A percentile compares a stretch with the other conserved stretches of the same genome.
Evolutionary conservation across 1,139 yeast genomes (phyloP).

Genomic region (Yamadazyma mexicana): DNA sequence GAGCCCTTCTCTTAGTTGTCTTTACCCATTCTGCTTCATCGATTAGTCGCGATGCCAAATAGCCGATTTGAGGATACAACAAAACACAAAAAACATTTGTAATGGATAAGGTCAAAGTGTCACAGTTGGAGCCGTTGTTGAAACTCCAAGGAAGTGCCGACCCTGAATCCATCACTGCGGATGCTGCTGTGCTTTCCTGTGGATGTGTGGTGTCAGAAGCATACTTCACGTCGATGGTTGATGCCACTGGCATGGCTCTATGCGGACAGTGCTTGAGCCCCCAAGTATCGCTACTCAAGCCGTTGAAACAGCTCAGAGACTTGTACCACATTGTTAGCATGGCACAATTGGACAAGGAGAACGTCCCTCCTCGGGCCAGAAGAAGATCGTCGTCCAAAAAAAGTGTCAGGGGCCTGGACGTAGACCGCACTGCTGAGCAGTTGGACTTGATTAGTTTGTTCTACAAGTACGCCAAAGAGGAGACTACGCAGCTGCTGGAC

Average conservation of each 20-base stretch:
- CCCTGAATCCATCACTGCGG: conserved; percentile 32
- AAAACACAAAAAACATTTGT: not conserved
- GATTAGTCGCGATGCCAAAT: too few relatives aligned
- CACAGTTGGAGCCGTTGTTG: conserved; percentile 31
- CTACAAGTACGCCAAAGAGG: conserved; percentile 46
- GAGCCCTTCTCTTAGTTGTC: too few relatives aligned
- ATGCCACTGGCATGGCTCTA: conserved; percentile 15
- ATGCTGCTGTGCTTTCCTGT: conserved; percentile 61
- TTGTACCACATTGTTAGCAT: conserved; percentile 38
- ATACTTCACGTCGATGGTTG: conserved; percentile 26
- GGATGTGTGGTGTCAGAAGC: conserved; percentile 70
- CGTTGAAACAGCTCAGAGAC: conserved; percentile 52
- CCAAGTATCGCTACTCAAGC: conserved; percentile 36
- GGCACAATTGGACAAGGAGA: conserved; percentile 5
- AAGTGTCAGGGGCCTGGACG: conserved; percentile 21
- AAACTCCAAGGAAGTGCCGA: conserved; percentile 25
- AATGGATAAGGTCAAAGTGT: conserved; percentile 30
- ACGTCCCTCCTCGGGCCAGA: conserved; percentile 10
- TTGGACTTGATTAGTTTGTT: conserved; percentile 40
- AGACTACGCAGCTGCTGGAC: conserved; percentile 15
- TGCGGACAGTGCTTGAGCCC: conserved; percentile 54
- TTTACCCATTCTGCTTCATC: too few relatives aligned
- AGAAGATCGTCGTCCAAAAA: conserved; percentile 27
- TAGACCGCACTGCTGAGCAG: conserved; percentile 20
- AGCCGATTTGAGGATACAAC: too few relatives aligned